Percentiles rank a stretch among this genome's conserved stretches.
Evolutionary conservation across 208 protist genomes (phyloP).

Genomic region (Trypanosoma melophagium): DNA sequence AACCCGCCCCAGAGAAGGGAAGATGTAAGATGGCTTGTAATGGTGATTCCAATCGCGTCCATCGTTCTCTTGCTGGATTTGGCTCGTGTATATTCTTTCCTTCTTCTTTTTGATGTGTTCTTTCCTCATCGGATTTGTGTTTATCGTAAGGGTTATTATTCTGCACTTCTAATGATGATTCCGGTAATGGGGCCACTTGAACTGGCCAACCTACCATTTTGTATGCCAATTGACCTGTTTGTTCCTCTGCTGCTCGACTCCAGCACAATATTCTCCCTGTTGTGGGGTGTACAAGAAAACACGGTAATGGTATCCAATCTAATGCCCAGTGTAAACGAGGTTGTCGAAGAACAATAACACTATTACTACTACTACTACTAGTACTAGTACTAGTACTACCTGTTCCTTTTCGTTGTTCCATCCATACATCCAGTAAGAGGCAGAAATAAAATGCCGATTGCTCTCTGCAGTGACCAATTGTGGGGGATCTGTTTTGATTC

Average conservation of each 20-base stretch:
- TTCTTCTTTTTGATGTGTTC: not conserved
- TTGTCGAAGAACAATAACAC: slow-evolving; percentile 45
- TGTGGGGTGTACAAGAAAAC: slow-evolving; percentile 58
- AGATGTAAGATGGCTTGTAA: slow-evolving; percentile 8
- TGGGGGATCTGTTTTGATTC: slow-evolving; percentile 1
- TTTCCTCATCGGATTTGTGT: not conserved
- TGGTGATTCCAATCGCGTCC: slow-evolving; percentile 9
- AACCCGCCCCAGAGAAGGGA: not conserved
- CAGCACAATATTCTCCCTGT: slow-evolving; percentile 64
- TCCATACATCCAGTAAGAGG: slow-evolving; percentile 57
- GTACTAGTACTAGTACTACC: not conserved
- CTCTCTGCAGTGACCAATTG: not conserved
- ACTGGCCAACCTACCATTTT: slow-evolving; percentile 53
- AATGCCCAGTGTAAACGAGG: slow-evolving; percentile 60
- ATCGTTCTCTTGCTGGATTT: not conserved
- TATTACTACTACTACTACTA: not conserved
- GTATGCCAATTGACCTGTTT: slow-evolving; percentile 41
- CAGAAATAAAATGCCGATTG: slow-evolving; percentile 6
- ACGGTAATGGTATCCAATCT: slow-evolving; percentile 59
- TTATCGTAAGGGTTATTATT: not conserved
- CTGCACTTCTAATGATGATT: too few relatives aligned
- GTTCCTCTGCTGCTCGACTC: slow-evolving; percentile 37
- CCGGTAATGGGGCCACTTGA: slow-evolving; percentile 7
- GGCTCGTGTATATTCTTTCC: not conserved
- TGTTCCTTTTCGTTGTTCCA: slow-evolving; percentile 10